phyloP scores from a whole-genome alignment of 441 rosid genomes.

The Flueggea neowawraea region DNA sequence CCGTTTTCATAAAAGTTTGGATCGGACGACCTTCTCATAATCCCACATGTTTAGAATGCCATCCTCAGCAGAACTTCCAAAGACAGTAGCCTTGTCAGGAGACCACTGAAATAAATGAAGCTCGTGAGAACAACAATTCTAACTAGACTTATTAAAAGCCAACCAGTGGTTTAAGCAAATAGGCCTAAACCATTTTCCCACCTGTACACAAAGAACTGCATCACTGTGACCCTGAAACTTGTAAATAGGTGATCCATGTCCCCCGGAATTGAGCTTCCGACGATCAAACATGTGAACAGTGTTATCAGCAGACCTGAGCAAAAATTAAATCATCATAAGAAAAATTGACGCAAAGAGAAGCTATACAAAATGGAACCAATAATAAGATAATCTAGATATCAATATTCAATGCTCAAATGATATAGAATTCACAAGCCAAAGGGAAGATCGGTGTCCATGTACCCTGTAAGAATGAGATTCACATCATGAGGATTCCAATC shows the following conservation, averaged over 20 bases:
- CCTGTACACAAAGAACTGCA: slow-evolving; percentile 99
- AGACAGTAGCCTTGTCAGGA: slow-evolving; percentile 88
- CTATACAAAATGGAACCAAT: too few species aligned
- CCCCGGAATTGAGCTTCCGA: slow-evolving; percentile 61
- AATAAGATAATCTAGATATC: not conserved
- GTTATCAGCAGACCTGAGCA: slow-evolving; percentile 90
- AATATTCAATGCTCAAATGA: not conserved
- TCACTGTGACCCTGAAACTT: slow-evolving; percentile 95
- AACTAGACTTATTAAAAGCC: too few species aligned
- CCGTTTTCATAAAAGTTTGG: not conserved
- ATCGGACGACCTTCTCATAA: slow-evolving; percentile 39
- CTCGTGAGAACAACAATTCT: not conserved
- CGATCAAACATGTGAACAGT: slow-evolving; percentile 90
- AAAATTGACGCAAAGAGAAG: not conserved
- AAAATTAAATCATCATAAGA: not conserved
- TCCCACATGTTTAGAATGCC: slow-evolving; percentile 95
- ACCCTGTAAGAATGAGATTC: slow-evolving; percentile 90
- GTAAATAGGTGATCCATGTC: slow-evolving; percentile 76
- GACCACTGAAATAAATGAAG: slow-evolving; percentile 64
- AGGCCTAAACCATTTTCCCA: not conserved
- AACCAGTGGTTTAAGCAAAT: not conserved
- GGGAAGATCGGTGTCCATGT: not conserved
- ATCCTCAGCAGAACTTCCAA: slow-evolving; percentile 98
- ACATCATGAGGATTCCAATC: slow-evolving; percentile 92
- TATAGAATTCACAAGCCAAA: too few species aligned